Percentiles rank a stretch among this genome's conserved stretches.
Evolutionary conservation across 2,329 filamentous ascomycete species (phyloP).

Genomic region (Emydomyces testavorans): DNA sequence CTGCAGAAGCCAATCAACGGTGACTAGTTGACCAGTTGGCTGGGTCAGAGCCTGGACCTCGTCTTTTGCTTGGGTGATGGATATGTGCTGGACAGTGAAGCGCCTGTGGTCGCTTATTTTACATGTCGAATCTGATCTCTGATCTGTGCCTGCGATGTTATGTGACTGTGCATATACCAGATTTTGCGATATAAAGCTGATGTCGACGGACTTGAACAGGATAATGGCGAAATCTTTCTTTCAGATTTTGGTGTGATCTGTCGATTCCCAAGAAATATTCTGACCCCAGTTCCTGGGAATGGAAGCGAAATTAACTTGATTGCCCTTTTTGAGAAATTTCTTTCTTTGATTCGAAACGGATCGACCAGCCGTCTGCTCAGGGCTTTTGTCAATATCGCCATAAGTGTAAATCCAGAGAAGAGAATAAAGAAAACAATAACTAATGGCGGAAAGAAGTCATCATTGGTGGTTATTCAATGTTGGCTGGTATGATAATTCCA

Average conservation of each 20-base stretch:
- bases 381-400: no score
- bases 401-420: no score
- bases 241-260: not conserved
- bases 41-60: constrained; percentile 1
- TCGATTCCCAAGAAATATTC: not conserved
- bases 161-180: not conserved
- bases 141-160: not conserved
- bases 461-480: no score
- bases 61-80: not conserved
- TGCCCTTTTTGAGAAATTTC: not conserved
- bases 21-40: constrained; percentile 7
- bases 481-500: no score
- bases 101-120: not conserved
- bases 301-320: not conserved
- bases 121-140: constrained; percentile 1
- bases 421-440: no score
- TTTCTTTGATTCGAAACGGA: no score
- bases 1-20: not conserved
- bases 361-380: no score
- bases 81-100: not conserved
- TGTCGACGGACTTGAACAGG: not conserved
- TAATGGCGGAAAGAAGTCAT: no score
- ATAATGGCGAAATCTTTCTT: not conserved
- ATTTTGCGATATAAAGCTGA: not conserved
- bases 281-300: not conserved